Percentiles rank a stretch among this genome's conserved stretches.
Evolutionary conservation across 768 basidiomycete genomes (phyloP).

Genomic region (Daedaleopsis nitida): DNA sequence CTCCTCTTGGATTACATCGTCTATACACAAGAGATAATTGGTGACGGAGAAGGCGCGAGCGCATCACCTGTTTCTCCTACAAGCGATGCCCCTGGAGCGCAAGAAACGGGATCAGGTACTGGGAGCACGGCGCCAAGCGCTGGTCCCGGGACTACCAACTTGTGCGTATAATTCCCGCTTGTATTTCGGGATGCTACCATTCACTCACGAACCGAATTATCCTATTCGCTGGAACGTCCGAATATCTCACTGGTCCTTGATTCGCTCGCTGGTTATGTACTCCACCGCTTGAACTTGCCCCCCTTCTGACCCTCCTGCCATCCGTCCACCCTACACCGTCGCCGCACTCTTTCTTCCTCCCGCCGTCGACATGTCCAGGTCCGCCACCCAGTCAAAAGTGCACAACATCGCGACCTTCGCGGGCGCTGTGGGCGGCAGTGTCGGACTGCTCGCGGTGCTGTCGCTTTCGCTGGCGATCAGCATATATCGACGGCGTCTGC

Average conservation of each 20-base stretch:
- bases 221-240: constrained; percentile 29
- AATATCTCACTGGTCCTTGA: constrained; percentile 25
- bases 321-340: constrained; percentile 1
- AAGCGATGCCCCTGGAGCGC: constrained; percentile 18
- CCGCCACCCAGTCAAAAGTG: constrained; percentile 19
- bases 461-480: constrained; percentile 51
- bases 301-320: constrained; percentile 12
- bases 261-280: constrained; percentile 26
- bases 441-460: constrained; percentile 51
- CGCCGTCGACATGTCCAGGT: constrained; percentile 19
- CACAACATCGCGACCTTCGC: constrained; percentile 49
- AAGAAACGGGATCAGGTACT: constrained; percentile 23
- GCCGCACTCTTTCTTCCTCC: constrained; percentile 14
- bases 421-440: constrained; percentile 52
- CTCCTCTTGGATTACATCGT: constrained; percentile 53
- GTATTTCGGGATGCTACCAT: constrained; percentile 32
- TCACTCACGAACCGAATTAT: constrained; percentile 29
- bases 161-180: constrained; percentile 40
- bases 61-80: constrained; percentile 14
- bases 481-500: constrained; percentile 48
- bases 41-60: constrained; percentile 17
- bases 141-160: constrained; percentile 23
- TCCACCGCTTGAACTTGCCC: constrained; percentile 15
- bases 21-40: constrained; percentile 32
- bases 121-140: constrained; percentile 25